These are phyloP conservation scores for Austroboletus sp. DNA, from an alignment of 1,284 basidiomycete genomes.

Conservation along the genomic window DNA sequence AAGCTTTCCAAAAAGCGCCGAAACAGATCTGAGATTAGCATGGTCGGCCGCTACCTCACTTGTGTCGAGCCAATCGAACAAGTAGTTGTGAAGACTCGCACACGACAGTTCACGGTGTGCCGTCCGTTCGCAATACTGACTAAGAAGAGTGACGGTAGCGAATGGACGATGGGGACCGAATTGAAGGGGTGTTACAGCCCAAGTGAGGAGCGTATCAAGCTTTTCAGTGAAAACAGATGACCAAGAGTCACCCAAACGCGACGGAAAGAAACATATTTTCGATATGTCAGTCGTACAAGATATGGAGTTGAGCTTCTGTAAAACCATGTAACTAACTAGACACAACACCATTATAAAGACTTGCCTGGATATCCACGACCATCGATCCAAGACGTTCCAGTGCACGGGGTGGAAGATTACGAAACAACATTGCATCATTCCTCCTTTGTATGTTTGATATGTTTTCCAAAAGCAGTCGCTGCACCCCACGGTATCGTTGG, in stretches of 20 bases:
- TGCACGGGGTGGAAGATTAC: constrained; percentile 53
- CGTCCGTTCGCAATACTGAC: constrained; percentile 60
- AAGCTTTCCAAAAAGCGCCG: constrained; percentile 74
- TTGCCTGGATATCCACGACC: constrained; percentile 69
- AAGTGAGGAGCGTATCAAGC: constrained; percentile 75
- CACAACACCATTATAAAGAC: constrained; percentile 6
- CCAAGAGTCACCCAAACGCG: constrained; percentile 35
- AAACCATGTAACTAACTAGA: not conserved
- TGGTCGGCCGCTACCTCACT: constrained; percentile 55
- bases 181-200: constrained; percentile 79
- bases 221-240: constrained; percentile 55
- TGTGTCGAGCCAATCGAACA: constrained; percentile 83
- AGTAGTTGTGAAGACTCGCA: constrained; percentile 58
- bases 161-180: constrained; percentile 82
- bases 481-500: constrained; percentile 37
- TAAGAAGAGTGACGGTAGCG: constrained; percentile 70
- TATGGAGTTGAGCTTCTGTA: constrained; percentile 75
- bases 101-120: constrained; percentile 51
- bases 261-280: constrained; percentile 54
- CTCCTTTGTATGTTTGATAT: constrained; percentile 56
- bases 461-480: constrained; percentile 42
- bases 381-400: constrained; percentile 54
- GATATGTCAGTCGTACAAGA: constrained; percentile 62
- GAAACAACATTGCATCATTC: constrained; percentile 74
- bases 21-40: constrained; percentile 56